Evolutionary conservation across 1,284 basidiomycete species (phyloP), one percentile per base, ranked within the genome.

Genomic region (Xerocomus amazonicus): DNA sequence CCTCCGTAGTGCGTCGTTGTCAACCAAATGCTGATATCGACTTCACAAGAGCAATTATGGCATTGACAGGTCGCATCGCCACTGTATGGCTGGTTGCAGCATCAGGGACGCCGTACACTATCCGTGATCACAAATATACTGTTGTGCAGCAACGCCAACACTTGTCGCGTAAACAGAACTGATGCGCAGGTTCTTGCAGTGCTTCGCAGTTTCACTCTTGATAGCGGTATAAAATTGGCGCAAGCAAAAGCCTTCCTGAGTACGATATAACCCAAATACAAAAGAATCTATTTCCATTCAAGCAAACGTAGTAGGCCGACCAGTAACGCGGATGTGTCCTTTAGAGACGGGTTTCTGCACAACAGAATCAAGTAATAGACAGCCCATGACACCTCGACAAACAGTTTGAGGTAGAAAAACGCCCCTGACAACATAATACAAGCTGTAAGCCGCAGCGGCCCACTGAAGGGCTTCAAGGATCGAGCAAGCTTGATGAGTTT

Each of bases 401-500:
- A 43, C 44, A 63, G 31, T n/a, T 56, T 63, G n/a, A 63, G 45
- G 28, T 67, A 63, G 47, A 67, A 65, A 47, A 63, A 63, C 36
- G 49, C 52, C 35, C 56, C 62, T 0, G 60, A 59, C 16, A 65
- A 28, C 35, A 54, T 32, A 43, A 67, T 51, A 19, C 59, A 63
- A 2, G 52, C 59, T 0, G 57, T 57, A 42, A 67, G 51, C 33
- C 55, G 53, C 29, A 67, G 40, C 1, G 62, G 65, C 1, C 62
- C 55, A n/a, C 60, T 54, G 19, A 66, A 53, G 12, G 59, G 62
- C 26, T 49, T 55, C 5, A 67, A 64, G 0, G 62, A 54, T 8
- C 64, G 61, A n/a, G 52, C 59, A 1, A 63, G 52, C 27, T 60
- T 67, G 52, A 66, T 53, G 23, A 63, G 64, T 35, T 63, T 67